Percentiles rank a stretch among this genome's conserved stretches.
Conservation (phyloP, 768 basidiomycete genomes). For the Lactifluus rugatus region DNA sequence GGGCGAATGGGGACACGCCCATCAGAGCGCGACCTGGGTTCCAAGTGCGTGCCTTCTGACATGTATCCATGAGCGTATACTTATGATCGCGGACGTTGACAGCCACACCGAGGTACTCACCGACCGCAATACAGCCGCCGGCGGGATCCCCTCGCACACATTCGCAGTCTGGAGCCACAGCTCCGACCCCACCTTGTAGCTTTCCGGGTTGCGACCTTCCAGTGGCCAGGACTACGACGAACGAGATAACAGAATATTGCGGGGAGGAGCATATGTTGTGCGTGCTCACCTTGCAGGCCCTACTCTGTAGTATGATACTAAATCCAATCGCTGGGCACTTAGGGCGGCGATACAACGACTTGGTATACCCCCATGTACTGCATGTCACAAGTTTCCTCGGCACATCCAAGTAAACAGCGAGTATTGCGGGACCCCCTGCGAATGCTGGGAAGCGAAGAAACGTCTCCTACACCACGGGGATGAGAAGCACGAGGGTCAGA, state of each 20-base stretch:
- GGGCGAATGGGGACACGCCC: no score
- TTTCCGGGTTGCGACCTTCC: background rate
- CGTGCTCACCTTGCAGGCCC: background rate
- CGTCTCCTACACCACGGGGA: no score
- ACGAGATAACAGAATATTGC: constrained; percentile 4
- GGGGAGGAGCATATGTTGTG: constrained; percentile 2
- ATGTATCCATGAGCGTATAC: no score
- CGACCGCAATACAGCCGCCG: background rate
- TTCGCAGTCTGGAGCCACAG: background rate
- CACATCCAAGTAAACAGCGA: background rate
- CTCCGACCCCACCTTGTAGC: background rate
- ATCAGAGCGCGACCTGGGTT: no score
- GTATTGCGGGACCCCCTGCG: constrained; percentile 8
- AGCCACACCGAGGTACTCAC: no score
- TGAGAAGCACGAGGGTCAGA: no score
- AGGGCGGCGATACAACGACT: background rate
- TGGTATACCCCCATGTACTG: background rate
- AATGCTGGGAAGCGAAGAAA: background rate
- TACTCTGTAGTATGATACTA: background rate
- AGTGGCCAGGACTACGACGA: background rate
- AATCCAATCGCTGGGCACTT: background rate
- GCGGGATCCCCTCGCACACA: no score
- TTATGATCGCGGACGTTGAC: no score
- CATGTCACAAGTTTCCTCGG: background rate
- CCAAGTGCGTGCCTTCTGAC: no score